Conservation (phyloP, 2,329 filamentous ascomycete genomes). For the Exophiala oligosperma region DNA sequence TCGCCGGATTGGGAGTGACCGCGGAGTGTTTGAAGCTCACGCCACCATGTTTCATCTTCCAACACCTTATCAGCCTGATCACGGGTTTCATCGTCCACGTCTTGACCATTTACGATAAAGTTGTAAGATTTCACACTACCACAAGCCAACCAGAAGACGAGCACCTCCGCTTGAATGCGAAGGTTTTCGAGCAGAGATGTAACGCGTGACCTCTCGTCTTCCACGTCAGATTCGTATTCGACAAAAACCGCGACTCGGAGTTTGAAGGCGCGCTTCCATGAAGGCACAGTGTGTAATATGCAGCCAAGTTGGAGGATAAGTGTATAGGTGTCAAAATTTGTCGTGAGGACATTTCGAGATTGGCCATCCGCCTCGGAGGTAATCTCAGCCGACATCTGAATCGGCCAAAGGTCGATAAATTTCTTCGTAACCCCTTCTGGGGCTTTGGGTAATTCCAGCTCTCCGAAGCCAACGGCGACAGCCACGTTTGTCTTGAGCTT, state of each 20-base stretch:
- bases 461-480: conserved; percentile 76
- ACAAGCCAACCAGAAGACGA: conserved; percentile 79
- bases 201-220: conserved; percentile 73
- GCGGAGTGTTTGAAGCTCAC: conserved; percentile 62
- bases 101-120: conserved; percentile 71
- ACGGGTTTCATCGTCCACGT: conserved; percentile 56
- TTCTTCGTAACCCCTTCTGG: conserved; percentile 64
- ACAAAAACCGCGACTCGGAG: conserved; percentile 83
- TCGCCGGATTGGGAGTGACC: conserved; percentile 30
- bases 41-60: conserved; percentile 78
- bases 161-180: conserved; percentile 74
- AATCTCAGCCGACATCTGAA: conserved; percentile 88
- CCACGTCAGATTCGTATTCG: conserved; percentile 81
- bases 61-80: conserved; percentile 66
- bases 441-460: conserved; percentile 68
- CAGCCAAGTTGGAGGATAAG: conserved; percentile 85
- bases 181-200: conserved; percentile 75
- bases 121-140: conserved; percentile 73
- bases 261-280: conserved; percentile 72
- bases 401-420: conserved; percentile 87
- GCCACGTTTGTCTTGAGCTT: conserved; percentile 81
- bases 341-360: conserved; percentile 65
- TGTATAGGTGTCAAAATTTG: conserved; percentile 88
- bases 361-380: conserved; percentile 60
- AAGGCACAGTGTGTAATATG: conserved; percentile 76